Base-by-base conservation (phyloP, 306 rosid genomes). In the Heteromeles arbutifolia region DNA sequence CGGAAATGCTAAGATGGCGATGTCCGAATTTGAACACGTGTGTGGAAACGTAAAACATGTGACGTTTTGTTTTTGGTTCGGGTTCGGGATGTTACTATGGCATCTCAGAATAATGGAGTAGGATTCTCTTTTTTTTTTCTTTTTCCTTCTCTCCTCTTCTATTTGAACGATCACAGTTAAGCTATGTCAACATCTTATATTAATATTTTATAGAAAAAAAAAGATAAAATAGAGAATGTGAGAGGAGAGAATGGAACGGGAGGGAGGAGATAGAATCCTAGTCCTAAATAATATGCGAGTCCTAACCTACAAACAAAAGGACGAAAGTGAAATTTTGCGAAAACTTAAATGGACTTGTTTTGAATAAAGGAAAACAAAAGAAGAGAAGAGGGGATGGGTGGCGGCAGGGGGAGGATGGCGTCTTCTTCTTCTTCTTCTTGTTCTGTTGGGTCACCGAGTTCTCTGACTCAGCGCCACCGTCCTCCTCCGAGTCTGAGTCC, bases 41-140 rank as follows among this genome's bases (percentile, higher is more conserved):
- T 4, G 19, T 2, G 44, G 44, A 39, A 39, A 39, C 3, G 9
- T 39, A 9, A 39, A 39, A 39, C 8, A 15, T 1, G 21, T 5
- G 54, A 48, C 0, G 21, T 15, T 5, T 48, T 4, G 8, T 48
- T 48, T 4, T 48, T 18, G 2, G 21, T 14, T 14, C 0, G 2
- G 17, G 2, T 14, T 14, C 0, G 1, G 3, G 8, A 48, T 48
- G 21, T 15, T 0, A 14, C 3, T 1, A 5, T 14, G 19, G 21
- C 54, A 48, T 48, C 21, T 15, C 2, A 48, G 0, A 45, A 45
- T 45, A 34, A 34, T 34, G 8, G 39, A 34, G 8, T 6, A 34
- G 2, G 2, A 34, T 34, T 34, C 2, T 34, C 8, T 34, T 0
- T 0, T 0, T 1, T 6, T 0, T 32, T 32, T 5, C n/a, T 32